phyloP scores from a whole-genome alignment of 2,329 filamentous ascomycete species.

The Nemania abortiva region DNA sequence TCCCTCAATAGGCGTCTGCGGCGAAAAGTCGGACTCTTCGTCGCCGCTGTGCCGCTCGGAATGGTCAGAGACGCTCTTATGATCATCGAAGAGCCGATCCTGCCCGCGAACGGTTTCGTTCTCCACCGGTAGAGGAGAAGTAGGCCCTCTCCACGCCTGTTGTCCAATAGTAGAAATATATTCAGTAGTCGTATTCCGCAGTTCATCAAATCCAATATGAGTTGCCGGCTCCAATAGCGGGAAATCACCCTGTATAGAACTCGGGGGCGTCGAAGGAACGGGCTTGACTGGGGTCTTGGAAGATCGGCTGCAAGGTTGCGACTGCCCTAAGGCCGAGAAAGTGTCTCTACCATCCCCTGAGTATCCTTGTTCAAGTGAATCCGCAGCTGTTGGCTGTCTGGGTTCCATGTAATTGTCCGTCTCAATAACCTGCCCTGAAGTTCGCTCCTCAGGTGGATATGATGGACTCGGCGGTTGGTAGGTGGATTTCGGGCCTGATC shows the following conservation, averaged over 20 bases:
- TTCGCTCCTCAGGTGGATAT: conserved; percentile 37
- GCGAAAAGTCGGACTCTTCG: neutral
- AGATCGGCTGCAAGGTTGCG: neutral
- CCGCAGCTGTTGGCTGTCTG: conserved; percentile 34
- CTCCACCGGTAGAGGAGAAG: conserved; percentile 42
- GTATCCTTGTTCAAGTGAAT: conserved; percentile 30
- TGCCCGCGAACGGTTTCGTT: conserved; percentile 53
- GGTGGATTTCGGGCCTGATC: conserved; percentile 11
- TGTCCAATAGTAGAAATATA: neutral
- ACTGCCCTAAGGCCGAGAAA: neutral
- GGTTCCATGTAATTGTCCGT: conserved; percentile 36
- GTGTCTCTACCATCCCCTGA: neutral
- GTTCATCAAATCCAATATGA: neutral
- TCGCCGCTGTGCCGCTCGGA: conserved; percentile 12
- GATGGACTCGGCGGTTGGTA: conserved; percentile 34
- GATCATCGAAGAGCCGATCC: conserved; percentile 51
- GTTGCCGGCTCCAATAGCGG: neutral
- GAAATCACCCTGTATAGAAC: neutral
- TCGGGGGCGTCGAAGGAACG: neutral
- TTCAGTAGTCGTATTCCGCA: neutral
- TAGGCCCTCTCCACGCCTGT: conserved; percentile 12
- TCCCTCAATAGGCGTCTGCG: conserved; percentile 1
- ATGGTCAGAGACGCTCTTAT: conserved; percentile 13
- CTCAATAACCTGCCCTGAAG: conserved; percentile 18
- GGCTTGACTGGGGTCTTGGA: neutral